Conservation (phyloP, 257 asterid species). For the Fraxinus pennsylvanica region DNA sequence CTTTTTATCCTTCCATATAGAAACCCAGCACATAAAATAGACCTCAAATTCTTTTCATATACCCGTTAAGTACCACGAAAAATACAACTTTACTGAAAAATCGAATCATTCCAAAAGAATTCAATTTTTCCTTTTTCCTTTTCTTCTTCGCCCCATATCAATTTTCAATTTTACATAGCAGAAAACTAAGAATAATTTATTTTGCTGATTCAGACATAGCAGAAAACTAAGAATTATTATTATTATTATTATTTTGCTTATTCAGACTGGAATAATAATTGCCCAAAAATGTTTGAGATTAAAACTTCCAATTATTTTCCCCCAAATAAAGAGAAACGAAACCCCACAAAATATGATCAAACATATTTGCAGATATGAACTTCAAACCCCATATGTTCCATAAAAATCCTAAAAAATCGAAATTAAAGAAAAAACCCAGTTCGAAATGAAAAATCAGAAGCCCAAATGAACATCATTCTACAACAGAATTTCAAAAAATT, state of each 20-base stretch:
- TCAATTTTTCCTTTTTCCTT: constrained; percentile 8
- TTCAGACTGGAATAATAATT: background rate
- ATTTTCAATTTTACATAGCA: constrained; percentile 18
- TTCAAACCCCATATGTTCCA: background rate
- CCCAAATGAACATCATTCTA: background rate
- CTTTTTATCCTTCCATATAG: constrained; percentile 30
- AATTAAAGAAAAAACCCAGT: background rate
- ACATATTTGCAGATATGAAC: background rate
- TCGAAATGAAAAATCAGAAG: background rate
- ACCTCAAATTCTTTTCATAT: constrained; percentile 33
- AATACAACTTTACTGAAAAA: constrained; percentile 10
- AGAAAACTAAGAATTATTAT: background rate
- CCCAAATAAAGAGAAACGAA: constrained; percentile 5
- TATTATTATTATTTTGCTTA: background rate
- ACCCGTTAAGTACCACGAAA: constrained; percentile 24
- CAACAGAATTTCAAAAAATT: constrained; percentile 15
- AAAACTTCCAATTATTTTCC: constrained; percentile 15
- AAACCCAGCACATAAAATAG: constrained; percentile 35
- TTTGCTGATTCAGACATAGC: background rate
- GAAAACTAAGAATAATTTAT: background rate
- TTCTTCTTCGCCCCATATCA: constrained; percentile 7
- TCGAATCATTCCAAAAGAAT: constrained; percentile 21
- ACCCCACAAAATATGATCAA: background rate
- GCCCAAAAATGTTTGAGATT: constrained; percentile 21
- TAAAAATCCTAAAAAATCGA: background rate